Evolutionary conservation across 2,329 filamentous ascomycete genomes (phyloP), one percentile per base, ranked within the genome.

Genomic region (Fusarium sp.): DNA sequence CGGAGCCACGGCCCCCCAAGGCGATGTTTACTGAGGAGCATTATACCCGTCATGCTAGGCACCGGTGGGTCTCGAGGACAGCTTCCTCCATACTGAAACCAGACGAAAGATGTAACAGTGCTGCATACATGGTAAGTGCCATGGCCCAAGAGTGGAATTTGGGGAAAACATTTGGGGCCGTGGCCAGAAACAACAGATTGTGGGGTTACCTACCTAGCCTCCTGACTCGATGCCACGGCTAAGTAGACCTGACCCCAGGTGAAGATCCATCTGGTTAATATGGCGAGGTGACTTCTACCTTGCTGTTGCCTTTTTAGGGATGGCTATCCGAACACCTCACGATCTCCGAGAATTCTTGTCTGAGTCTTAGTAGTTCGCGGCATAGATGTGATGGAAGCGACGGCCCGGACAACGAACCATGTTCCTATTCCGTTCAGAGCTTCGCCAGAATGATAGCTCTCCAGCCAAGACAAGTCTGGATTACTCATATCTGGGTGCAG

Each of bases 311-410:
- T 61, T 52, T 55, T 32, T 23, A 39, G 57, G 66, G 48, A 20
- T 49, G 40, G n/a, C 30, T 44, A 30, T 33, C 51, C 47, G 62
- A 41, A 44, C 46, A 57, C 45, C 58, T 60, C 40, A 49, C 44
- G 47, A 67, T 61, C 44, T 51, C 33, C 39, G 39, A 53, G 46
- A 49, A 54, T 27, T 67, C n/a, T 32, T 23, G 35, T 37, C 47
- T 33, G 41, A 40, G 32, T 35, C 43, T 47, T 25, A 27, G 51
- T 64, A 54, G 50, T 55, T 63, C 33, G 50, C 41, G 61, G 59
- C 17, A 48, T 32, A 55, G 37, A 44, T 33, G 45, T 32, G 41
- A 65, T 67, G 67, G 67, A 68, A 70, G 67, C 67, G 67, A 70
- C 67, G 66, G 66, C 66, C 66, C 66, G 66, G 46, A 47, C 44